These are phyloP conservation scores for Chlamydomonas asymmetrica DNA, from an alignment of 139 green algal genomes.

Conservation along the genomic window DNA sequence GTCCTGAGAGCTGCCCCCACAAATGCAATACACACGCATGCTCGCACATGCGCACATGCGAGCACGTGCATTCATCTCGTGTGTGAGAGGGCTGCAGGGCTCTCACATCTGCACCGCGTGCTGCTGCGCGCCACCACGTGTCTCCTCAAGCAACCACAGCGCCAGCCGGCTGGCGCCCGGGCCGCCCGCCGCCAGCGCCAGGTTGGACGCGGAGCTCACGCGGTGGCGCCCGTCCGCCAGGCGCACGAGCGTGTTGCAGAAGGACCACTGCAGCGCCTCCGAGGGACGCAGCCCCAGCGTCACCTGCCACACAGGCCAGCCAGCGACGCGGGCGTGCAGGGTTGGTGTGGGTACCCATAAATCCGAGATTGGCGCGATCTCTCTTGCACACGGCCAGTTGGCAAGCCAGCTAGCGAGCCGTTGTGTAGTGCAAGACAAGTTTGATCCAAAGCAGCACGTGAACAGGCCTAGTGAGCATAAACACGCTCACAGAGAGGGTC, in stretches of 20 bases:
- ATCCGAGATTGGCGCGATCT: background rate
- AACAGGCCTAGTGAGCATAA: background rate
- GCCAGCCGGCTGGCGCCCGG: background rate
- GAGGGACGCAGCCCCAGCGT: slow-evolving; percentile 34
- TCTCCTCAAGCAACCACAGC: slow-evolving; percentile 17
- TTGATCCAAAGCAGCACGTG: background rate
- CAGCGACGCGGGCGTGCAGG: background rate
- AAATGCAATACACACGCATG: too few species aligned
- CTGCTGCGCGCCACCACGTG: background rate
- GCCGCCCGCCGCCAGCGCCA: slow-evolving; percentile 11
- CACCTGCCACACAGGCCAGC: slow-evolving; percentile 29
- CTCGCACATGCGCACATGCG: too few species aligned
- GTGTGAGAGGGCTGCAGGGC: background rate
- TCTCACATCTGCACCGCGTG: slow-evolving; percentile 26
- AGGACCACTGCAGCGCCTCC: slow-evolving; percentile 49
- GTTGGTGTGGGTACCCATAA: background rate
- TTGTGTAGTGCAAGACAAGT: background rate
- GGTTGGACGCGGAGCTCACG: background rate
- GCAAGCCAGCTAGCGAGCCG: background rate
- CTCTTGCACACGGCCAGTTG: background rate
- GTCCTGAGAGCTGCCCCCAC: too few species aligned
- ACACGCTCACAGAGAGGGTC: too few species aligned
- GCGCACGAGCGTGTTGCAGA: slow-evolving; percentile 28
- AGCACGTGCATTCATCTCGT: too few species aligned
- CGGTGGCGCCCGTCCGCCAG: background rate